Evolutionary conservation across 768 basidiomycete genomes (phyloP).

Genomic region (Termitomyces sp.): DNA sequence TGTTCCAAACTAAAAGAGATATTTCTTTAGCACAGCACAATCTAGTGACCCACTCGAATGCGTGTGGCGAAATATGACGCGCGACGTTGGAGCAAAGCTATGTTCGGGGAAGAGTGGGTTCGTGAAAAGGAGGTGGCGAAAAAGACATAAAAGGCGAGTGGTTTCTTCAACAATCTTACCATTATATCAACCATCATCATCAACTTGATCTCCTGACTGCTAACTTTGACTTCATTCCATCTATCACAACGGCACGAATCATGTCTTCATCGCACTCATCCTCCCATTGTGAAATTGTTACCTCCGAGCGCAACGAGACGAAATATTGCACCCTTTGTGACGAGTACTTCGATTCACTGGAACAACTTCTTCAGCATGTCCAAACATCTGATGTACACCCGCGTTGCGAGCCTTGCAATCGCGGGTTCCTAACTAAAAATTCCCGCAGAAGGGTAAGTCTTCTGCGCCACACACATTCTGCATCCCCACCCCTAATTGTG

Average conservation of each 20-base stretch:
- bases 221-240: background rate
- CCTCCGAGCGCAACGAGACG: background rate
- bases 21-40: background rate
- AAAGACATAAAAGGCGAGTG: slow-evolving; percentile 3
- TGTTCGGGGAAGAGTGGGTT: slow-evolving; percentile 1
- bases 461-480: background rate
- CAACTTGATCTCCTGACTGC: background rate
- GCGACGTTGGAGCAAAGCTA: background rate
- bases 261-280: background rate
- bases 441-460: slow-evolving; percentile 4
- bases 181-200: slow-evolving; percentile 1
- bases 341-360: background rate
- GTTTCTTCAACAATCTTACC: background rate
- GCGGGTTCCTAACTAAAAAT: slow-evolving; percentile 5
- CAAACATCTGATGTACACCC: slow-evolving; percentile 1
- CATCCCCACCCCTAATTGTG: background rate
- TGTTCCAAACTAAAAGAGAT: background rate
- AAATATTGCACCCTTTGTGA: slow-evolving; percentile 1
- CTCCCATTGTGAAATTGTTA: background rate
- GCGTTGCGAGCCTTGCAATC: slow-evolving; percentile 1
- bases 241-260: background rate
- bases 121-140: background rate
- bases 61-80: background rate
- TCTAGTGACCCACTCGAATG: background rate
- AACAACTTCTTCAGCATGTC: background rate